phyloP scores from a whole-genome alignment of 768 basidiomycete genomes.

The Gyrodon lividus region DNA sequence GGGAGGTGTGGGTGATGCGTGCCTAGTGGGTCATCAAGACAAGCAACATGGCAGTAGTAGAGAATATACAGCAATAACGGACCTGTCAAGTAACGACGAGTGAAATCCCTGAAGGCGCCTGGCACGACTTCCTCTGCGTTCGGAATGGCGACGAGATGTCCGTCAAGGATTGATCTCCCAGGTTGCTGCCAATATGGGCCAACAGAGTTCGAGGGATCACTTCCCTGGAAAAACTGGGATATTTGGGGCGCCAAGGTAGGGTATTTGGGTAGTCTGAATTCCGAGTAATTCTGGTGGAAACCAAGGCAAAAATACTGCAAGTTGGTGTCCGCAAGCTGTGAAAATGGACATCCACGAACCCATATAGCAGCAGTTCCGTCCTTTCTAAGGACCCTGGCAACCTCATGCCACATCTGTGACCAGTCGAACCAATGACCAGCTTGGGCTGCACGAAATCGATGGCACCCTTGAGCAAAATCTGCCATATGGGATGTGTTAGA shows the following conservation, averaged over 20 bases:
- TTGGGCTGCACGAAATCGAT: conserved; percentile 49
- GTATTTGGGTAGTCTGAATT: conserved; percentile 64
- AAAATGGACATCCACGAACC: conserved; percentile 41
- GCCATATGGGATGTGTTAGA: neutral
- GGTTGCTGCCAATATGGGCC: conserved; percentile 82
- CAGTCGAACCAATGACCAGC: conserved; percentile 86
- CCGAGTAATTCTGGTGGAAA: conserved; percentile 54
- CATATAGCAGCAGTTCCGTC: conserved; percentile 72
- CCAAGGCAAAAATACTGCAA: neutral
- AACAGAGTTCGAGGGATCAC: conserved; percentile 49
- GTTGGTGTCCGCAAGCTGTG: neutral
- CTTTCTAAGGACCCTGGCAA: conserved; percentile 53
- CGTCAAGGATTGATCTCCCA: conserved; percentile 72
- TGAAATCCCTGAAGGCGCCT: conserved; percentile 39
- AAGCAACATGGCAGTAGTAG: neutral
- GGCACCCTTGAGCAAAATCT: neutral
- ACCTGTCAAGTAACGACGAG: conserved; percentile 63
- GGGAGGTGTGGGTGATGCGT: conserved; percentile 40
- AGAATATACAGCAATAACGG: conserved; percentile 8
- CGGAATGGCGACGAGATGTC: conserved; percentile 68
- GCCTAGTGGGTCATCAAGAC: conserved; percentile 30
- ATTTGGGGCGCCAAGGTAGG: conserved; percentile 60
- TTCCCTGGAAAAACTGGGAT: conserved; percentile 60
- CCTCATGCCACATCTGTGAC: conserved; percentile 67
- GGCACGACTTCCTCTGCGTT: conserved; percentile 40